A percentile compares a stretch with the other conserved stretches of the same genome.
Conservation (phyloP, 2,329 filamentous ascomycete species). For the Ophiostoma ulmi region DNA sequence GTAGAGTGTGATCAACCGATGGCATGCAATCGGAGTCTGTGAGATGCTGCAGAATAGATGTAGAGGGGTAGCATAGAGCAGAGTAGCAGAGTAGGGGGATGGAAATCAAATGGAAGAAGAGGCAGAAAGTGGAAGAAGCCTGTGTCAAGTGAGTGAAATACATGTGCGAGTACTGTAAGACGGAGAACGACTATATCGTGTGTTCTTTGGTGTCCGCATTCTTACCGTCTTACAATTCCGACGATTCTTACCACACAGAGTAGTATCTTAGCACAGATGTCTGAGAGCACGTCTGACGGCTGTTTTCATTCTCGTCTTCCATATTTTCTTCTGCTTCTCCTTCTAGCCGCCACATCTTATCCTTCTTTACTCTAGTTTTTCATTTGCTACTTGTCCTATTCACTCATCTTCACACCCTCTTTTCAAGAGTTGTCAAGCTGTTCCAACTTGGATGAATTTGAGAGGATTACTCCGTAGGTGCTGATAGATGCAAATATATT, state of each 20-base stretch:
- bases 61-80: not conserved
- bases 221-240: not conserved
- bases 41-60: conserved; percentile 1
- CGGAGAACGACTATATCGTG: too few relatives aligned
- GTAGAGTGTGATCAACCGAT: not conserved
- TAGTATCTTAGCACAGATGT: not conserved
- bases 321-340: not conserved
- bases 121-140: not conserved
- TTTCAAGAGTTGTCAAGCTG: not conserved
- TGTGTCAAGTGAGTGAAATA: not conserved
- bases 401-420: not conserved
- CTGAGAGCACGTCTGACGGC: not conserved
- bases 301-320: not conserved
- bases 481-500: too few relatives aligned
- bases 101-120: not conserved
- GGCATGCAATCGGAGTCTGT: conserved; percentile 10
- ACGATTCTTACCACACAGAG: not conserved
- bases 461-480: too few relatives aligned
- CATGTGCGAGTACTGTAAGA: not conserved
- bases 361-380: not conserved
- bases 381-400: not conserved
- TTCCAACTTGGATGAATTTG: not conserved
- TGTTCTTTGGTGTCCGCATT: not conserved
- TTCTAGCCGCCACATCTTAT: not conserved
- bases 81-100: too few relatives aligned